Percentiles rank a stretch among this genome's conserved stretches.
phyloP scores from a whole-genome alignment of 2,329 filamentous ascomycete genomes.

The Pseudodiploospora longispora region DNA sequence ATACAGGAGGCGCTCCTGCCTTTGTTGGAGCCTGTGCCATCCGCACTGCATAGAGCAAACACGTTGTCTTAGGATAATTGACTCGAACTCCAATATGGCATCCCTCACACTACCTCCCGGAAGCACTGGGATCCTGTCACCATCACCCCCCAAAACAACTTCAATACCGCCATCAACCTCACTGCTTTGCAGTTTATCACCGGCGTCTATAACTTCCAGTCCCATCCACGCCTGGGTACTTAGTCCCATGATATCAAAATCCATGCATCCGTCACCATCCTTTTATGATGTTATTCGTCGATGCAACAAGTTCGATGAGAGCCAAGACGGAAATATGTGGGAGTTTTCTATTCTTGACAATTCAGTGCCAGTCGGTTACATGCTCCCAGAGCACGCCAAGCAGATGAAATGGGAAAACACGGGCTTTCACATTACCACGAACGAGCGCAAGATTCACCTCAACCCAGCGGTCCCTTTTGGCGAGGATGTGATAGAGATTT shows the following conservation, averaged over 20 bases:
- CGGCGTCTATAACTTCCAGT: background rate
- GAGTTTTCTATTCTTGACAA: conserved; percentile 16
- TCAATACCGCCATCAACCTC: background rate
- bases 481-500: conserved; percentile 11
- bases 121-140: background rate
- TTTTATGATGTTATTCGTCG: conserved; percentile 15
- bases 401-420: conserved; percentile 15
- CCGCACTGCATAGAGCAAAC: too few relatives aligned
- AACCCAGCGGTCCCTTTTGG: conserved; percentile 8
- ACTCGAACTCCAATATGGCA: conserved; percentile 1
- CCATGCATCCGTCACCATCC: conserved; percentile 1
- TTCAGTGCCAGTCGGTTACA: conserved; percentile 16
- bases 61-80: too few relatives aligned
- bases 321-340: conserved; percentile 12
- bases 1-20: too few relatives aligned
- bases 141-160: background rate
- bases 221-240: conserved; percentile 7
- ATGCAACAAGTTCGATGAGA: conserved; percentile 19
- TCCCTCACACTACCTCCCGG: conserved; percentile 1
- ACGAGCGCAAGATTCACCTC: conserved; percentile 14
- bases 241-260: background rate
- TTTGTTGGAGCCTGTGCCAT: too few relatives aligned
- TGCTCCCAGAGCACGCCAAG: conserved; percentile 13
- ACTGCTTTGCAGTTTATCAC: too few relatives aligned
- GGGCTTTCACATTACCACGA: conserved; percentile 10